A percentile compares a stretch with the other conserved stretches of the same genome.
Evolutionary conservation across 73 alveolate species (phyloP).

Genomic region (Tetrahymena thermophila): DNA sequence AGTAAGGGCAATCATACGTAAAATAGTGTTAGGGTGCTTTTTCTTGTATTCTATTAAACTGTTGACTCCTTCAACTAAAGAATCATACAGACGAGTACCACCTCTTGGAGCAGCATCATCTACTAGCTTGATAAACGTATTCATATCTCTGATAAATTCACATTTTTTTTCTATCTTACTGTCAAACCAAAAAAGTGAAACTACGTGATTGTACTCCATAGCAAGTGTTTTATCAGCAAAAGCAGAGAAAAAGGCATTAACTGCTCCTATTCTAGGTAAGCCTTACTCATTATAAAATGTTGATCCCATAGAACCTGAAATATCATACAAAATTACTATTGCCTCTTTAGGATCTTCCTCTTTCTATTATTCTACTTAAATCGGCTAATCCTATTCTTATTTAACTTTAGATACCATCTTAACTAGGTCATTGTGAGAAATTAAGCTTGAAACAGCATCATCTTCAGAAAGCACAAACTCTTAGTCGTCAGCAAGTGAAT

Average conservation of each 20-base stretch:
- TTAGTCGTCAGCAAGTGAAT: not conserved
- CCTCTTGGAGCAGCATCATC: slow-evolving; percentile 44
- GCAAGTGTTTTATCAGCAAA: slow-evolving; percentile 51
- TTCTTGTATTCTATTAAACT: slow-evolving; percentile 10
- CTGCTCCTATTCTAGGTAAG: slow-evolving; percentile 48
- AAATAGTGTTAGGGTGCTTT: slow-evolving; percentile 40
- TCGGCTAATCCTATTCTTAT: not conserved
- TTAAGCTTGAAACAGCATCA: not conserved
- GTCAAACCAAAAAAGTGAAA: slow-evolving; percentile 29
- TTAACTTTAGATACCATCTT: not conserved
- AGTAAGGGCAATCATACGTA: slow-evolving; percentile 48
- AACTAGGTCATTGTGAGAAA: not conserved
- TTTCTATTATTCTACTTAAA: not conserved
- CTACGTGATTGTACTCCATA: slow-evolving; percentile 27
- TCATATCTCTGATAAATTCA: slow-evolving; percentile 35
- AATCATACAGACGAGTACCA: slow-evolving; percentile 46
- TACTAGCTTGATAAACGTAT: slow-evolving; percentile 24
- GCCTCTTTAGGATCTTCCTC: slow-evolving; percentile 47
- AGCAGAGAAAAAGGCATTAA: slow-evolving; percentile 45
- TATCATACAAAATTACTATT: slow-evolving; percentile 46
- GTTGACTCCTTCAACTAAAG: slow-evolving; percentile 18
- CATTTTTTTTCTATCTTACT: slow-evolving; percentile 13
- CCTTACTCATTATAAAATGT: slow-evolving; percentile 25
- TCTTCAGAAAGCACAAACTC: not conserved
- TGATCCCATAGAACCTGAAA: slow-evolving; percentile 51